Conservation (phyloP, 768 basidiomycete species). For the Crassisporium funariophilum region DNA sequence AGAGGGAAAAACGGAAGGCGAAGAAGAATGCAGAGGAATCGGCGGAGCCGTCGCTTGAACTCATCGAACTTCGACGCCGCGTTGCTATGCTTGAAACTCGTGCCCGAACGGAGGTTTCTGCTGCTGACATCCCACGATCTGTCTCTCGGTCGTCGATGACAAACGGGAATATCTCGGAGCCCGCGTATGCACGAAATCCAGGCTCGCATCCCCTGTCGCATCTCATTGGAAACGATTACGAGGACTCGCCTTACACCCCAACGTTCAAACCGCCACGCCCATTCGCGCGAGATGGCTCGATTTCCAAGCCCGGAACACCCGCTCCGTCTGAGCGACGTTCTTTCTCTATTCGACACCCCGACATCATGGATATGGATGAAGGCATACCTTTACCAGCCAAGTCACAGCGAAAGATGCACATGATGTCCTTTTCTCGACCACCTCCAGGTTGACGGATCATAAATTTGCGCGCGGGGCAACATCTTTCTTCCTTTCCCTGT, state of each 20-base stretch:
- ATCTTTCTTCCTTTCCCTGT: neutral
- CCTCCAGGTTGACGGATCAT: neutral
- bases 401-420: conserved; percentile 21
- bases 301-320: conserved; percentile 15
- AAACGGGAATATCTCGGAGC: conserved; percentile 3
- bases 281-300: conserved; percentile 11
- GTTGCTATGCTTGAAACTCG: conserved; percentile 14
- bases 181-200: neutral
- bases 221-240: conserved; percentile 12
- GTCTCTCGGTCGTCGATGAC: conserved; percentile 6
- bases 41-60: conserved; percentile 7
- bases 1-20: conserved; percentile 3
- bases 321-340: conserved; percentile 6
- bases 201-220: conserved; percentile 13
- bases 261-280: conserved; percentile 3
- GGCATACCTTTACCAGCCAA: conserved; percentile 21
- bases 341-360: conserved; percentile 5
- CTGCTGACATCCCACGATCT: neutral
- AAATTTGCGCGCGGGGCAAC: neutral
- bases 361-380: conserved; percentile 16
- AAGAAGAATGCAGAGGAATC: conserved; percentile 4
- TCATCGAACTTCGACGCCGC: conserved; percentile 17
- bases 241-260: conserved; percentile 2
- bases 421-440: conserved; percentile 14
- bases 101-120: conserved; percentile 1